Evolutionary conservation across 306 rosid genomes (phyloP), one percentile per base, ranked within the genome.

Genomic region (Castanopsis chinensis): DNA sequence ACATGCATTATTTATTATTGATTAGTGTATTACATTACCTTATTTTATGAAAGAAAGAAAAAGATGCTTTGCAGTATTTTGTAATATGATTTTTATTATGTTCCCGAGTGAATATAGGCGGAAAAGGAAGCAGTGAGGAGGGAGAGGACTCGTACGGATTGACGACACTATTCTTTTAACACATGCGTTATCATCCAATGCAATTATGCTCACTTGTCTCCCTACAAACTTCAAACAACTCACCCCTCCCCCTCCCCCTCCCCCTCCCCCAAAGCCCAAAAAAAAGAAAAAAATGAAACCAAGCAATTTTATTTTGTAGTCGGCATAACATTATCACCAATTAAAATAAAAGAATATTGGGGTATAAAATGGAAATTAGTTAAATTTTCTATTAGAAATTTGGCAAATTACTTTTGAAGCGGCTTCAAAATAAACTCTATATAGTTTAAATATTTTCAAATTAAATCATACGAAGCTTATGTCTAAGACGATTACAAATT

Each of bases 101-200:
- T 30, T 49, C 15, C 5, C 15, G 53, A 49, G 53, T 12, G 53
- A 49, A 49, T 49, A 49, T 49, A 14, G 69, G 23, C 17, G 15
- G 45, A 41, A 85, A 71, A 79, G 80, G 86, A 72, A 75, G 65
- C 21, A 67, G 73, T 79, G 80, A 71, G 82, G 71, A 78, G 76
- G 57, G 59, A 49, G 72, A 78, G 27, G 63, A 69, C 71, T 72
- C 33, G 90, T 87, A 92, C 92, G 91, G 93, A 79, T 90, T 82
- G 88, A 85, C 87, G 86, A 87, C 89, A 86, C 71, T 61, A 73
- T 72, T 86, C 82, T 75, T 76, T 85, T 78, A 86, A 74, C 83
- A 84, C 84, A 75, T 53, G 88, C 63, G 79, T 63, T 69, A 51
- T 82, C 67, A 74, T 82, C 33, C 41, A 52, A 71, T 80, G 83